Conservation (phyloP, 2,329 filamentous ascomycete genomes). For the Orbilia javanica region DNA sequence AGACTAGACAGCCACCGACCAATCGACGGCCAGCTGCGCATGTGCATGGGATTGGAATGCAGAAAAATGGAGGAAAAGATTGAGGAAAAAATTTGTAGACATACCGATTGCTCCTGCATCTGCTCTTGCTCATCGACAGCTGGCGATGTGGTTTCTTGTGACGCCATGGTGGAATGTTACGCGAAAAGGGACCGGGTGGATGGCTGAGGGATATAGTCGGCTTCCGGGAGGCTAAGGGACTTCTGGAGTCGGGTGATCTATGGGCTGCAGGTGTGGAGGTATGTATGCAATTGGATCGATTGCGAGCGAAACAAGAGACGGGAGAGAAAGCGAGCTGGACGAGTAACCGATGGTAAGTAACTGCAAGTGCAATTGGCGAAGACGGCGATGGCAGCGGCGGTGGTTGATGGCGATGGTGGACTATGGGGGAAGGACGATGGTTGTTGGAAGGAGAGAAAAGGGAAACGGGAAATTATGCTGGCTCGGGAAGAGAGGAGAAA, state of each 20-base stretch:
- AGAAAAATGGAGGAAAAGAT: neutral
- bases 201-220: conserved; percentile 28
- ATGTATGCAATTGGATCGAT: neutral
- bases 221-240: conserved; percentile 20
- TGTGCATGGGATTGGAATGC: neutral
- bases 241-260: conserved; percentile 13
- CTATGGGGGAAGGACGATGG: conserved; percentile 3
- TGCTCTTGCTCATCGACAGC: conserved; percentile 27
- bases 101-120: conserved; percentile 33
- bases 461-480: conserved; percentile 1
- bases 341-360: conserved; percentile 10
- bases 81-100: conserved; percentile 20
- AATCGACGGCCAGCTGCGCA: neutral
- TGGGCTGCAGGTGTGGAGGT: neutral
- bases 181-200: conserved; percentile 44
- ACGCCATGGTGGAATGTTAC: conserved; percentile 54
- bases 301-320: neutral
- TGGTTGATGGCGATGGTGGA: neutral
- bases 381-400: neutral
- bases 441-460: neutral
- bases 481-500: neutral
- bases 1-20: neutral
- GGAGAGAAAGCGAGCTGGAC: conserved; percentile 11
- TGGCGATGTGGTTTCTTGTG: conserved; percentile 44
- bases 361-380: neutral